A percentile compares a stretch with the other conserved stretches of the same genome.
These are phyloP conservation scores for Astragalus membranaceus DNA, from an alignment of 306 rosid species.

Conservation along the genomic window DNA sequence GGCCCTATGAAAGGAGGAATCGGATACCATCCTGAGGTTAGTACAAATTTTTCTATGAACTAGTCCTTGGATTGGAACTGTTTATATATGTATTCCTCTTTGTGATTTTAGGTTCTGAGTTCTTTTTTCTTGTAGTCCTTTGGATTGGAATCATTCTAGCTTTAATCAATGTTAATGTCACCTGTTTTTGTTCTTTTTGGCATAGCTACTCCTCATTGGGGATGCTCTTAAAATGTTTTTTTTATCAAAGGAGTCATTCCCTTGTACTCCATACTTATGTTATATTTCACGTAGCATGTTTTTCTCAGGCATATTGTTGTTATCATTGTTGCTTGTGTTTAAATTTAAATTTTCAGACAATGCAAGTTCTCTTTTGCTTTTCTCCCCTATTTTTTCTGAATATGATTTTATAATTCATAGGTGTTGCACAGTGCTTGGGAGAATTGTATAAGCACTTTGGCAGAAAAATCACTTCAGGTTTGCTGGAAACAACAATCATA, in stretches of 20 bases:
- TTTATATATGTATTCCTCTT: neutral
- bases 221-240: neutral
- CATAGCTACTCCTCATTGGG: too few species aligned
- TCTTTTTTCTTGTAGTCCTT: too few species aligned
- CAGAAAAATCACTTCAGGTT: too few species aligned
- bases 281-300: neutral
- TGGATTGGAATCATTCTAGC: too few species aligned
- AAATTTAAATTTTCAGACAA: neutral
- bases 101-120: neutral
- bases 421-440: conserved; percentile 90
- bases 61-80: neutral
- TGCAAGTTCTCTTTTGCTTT: neutral
- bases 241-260: neutral
- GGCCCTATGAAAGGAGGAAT: conserved; percentile 99
- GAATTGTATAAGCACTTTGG: too few species aligned
- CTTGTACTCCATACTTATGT: neutral
- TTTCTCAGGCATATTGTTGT: neutral
- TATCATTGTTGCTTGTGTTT: neutral
- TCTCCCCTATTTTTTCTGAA: conserved; percentile 1
- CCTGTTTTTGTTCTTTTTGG: too few species aligned
- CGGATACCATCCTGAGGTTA: conserved; percentile 98
- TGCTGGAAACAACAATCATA: too few species aligned
- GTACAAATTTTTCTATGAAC: neutral
- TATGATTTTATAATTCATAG: conserved; percentile 45
- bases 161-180: too few species aligned